Base-by-base conservation (phyloP, 1,284 basidiomycete genomes). In the Porodaedalea pini region DNA sequence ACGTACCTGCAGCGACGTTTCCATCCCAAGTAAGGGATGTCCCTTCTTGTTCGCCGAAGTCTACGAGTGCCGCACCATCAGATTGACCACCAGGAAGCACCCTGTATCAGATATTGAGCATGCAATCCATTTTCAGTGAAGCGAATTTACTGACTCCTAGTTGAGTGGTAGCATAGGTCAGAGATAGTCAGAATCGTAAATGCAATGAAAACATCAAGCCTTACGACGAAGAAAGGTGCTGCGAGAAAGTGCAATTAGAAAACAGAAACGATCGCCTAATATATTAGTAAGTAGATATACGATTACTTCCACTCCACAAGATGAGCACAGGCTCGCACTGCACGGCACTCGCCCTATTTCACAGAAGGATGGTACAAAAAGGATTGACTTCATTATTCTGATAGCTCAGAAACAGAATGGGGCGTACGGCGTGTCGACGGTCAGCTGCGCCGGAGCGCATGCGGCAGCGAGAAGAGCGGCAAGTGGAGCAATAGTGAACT, bases 351-450 rank as follows among this genome's bases (percentile, higher is more conserved):
- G 67, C 6, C 25, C 79, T 81, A 62, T 5, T 55, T 31, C n/a
- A 29, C 32, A 31, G 17, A 19, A 3, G n/a, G 31, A 29, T n/a
- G n/a, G 31, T 25, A 4, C 17, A 13, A 36, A 32, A 8, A 13
- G 34, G 17, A 39, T 43, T 43, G 23, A 43, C n/a, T 21, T 43
- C 34, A 47, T 13, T 11, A 25, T 3, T 3, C 3, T 19, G 21
- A n/a, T 15, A 50, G 3, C 25, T 41, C 27, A 25, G 17, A 40
- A 21, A 19, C 13, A 43, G 34, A 39, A 43, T 36, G 11, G 41
- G 3, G 37, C 82, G 63, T 62, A 86, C 83, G 83, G 83, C n/a
- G 83, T 88, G 63, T 84, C 81, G 65, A 86, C 73, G 0, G 67
- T 73, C 59, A 79, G 61, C 67, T 81, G 78, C 21, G 76, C 81